Evolutionary conservation across 768 basidiomycete species (phyloP).

Genomic region (Phaffia australis): DNA sequence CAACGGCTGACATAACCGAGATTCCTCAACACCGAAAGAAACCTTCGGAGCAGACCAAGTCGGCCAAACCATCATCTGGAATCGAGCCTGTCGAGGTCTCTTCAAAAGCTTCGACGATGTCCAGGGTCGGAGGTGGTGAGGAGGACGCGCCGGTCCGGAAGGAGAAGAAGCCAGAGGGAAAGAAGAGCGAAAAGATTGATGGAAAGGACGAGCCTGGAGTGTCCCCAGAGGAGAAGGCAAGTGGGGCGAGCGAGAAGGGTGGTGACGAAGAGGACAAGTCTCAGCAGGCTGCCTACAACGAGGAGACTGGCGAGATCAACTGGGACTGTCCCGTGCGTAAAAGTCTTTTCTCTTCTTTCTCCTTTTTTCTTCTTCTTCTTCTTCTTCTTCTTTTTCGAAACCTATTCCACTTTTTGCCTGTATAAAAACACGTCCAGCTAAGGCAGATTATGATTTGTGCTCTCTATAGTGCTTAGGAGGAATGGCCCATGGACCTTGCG

Average conservation of each 20-base stretch:
- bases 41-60: too few relatives aligned
- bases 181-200: background rate
- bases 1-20: too few relatives aligned
- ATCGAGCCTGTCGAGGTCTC: too few relatives aligned
- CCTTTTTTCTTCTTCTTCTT: conserved; percentile 1
- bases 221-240: conserved; percentile 26
- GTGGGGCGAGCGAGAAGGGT: conserved; percentile 27
- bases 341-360: background rate
- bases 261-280: conserved; percentile 3
- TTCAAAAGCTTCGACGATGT: too few relatives aligned
- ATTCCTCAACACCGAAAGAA: too few relatives aligned
- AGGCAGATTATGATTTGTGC: background rate
- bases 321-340: conserved; percentile 77
- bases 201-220: conserved; percentile 15
- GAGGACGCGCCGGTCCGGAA: too few relatives aligned
- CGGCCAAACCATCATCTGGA: too few relatives aligned
- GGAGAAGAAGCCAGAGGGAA: background rate
- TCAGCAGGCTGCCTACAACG: conserved; percentile 64
- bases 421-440: too few relatives aligned
- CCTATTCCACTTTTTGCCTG: background rate
- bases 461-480: conserved; percentile 66
- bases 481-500: conserved; percentile 90
- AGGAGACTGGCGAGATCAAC: conserved; percentile 96
- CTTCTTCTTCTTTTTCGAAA: background rate
- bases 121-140: too few relatives aligned